Conservation (phyloP, 2,329 filamentous ascomycete genomes). For the Fusarium burgessii region DNA sequence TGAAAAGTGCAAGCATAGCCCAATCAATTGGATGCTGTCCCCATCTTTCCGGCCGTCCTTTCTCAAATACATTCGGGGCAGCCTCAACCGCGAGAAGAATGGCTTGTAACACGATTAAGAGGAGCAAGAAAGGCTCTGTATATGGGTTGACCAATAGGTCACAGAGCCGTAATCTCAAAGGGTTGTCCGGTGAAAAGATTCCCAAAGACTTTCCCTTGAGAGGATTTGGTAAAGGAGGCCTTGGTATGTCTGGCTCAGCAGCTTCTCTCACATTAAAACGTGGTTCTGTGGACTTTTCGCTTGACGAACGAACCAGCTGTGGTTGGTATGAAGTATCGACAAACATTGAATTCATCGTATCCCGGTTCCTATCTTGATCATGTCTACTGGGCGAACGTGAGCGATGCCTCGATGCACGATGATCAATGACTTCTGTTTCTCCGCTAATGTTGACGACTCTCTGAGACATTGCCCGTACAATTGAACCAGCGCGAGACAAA, state of each 20-base stretch:
- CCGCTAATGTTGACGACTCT: slow-evolving; percentile 98
- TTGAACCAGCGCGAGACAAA: slow-evolving; percentile 77
- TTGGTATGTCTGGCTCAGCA: slow-evolving; percentile 23
- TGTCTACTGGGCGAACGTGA: slow-evolving; percentile 67
- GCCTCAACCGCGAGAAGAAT: slow-evolving; percentile 90
- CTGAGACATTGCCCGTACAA: slow-evolving; percentile 90
- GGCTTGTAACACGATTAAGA: slow-evolving; percentile 89
- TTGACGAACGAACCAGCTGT: slow-evolving; percentile 57
- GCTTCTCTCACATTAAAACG: slow-evolving; percentile 36
- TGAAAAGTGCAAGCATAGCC: slow-evolving; percentile 84
- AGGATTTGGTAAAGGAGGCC: slow-evolving; percentile 69
- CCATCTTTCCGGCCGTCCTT: slow-evolving; percentile 73
- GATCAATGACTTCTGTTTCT: slow-evolving; percentile 85
- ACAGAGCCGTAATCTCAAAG: slow-evolving; percentile 79
- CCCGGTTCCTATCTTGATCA: slow-evolving; percentile 46
- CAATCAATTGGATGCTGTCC: slow-evolving; percentile 79
- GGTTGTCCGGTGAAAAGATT: slow-evolving; percentile 83
- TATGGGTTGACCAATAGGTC: slow-evolving; percentile 87
- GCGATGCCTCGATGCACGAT: slow-evolving; percentile 71
- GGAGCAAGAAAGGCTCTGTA: slow-evolving; percentile 86
- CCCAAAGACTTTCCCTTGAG: slow-evolving; percentile 88
- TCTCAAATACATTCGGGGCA: slow-evolving; percentile 74
- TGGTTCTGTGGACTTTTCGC: slow-evolving; percentile 58
- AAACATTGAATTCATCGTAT: slow-evolving; percentile 51
- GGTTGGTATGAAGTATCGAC: slow-evolving; percentile 65